phyloP scores from a whole-genome alignment of 2,329 filamentous ascomycete genomes.

The Rhinocladiella similis region DNA sequence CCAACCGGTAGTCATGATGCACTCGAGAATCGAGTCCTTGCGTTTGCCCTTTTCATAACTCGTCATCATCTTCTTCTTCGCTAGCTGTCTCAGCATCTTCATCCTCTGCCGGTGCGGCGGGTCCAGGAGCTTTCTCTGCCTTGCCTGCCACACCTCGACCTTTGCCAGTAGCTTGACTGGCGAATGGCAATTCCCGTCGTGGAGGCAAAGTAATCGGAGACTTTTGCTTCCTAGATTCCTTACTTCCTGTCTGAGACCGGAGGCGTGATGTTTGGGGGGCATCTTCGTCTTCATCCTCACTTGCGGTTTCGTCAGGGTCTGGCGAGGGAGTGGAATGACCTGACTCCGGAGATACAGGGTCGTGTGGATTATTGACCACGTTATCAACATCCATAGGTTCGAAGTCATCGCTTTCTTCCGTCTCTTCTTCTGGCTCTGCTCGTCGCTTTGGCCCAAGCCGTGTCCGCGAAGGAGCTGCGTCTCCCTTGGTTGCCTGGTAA shows the following conservation, averaged over 20 bases:
- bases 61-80: slow-evolving; percentile 29
- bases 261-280: neutral
- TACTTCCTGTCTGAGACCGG: slow-evolving; percentile 9
- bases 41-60: slow-evolving; percentile 20
- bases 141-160: neutral
- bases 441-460: slow-evolving; percentile 20
- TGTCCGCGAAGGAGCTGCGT: slow-evolving; percentile 30
- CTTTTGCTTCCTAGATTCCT: neutral
- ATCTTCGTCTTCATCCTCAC: slow-evolving; percentile 20
- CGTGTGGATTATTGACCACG: slow-evolving; percentile 1
- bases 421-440: slow-evolving; percentile 14
- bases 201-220: slow-evolving; percentile 18
- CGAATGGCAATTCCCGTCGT: slow-evolving; percentile 21
- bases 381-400: slow-evolving; percentile 21
- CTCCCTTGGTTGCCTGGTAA: slow-evolving; percentile 32
- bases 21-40: no score
- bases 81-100: slow-evolving; percentile 27
- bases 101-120: slow-evolving; percentile 23
- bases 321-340: slow-evolving; percentile 7
- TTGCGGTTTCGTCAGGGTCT: slow-evolving; percentile 10
- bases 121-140: neutral
- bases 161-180: neutral
- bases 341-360: slow-evolving; percentile 10
- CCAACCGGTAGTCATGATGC: no score
- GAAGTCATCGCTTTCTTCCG: slow-evolving; percentile 26